Base-by-base conservation (phyloP, 495 filamentous ascomycete species). In the Aspergillus nidulans region DNA sequence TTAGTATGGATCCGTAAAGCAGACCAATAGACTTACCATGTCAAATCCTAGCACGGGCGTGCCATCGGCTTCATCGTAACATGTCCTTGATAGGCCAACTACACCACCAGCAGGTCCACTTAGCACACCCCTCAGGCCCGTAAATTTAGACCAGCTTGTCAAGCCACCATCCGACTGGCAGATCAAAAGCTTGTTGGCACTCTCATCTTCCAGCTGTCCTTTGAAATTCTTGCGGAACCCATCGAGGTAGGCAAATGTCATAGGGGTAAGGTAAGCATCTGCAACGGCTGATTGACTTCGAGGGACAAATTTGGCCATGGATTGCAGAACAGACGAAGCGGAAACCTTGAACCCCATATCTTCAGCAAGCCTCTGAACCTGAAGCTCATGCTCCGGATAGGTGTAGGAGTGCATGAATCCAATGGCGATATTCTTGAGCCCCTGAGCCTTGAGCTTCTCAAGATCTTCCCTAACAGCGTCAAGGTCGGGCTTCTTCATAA, bases 11-110 rank as follows among this genome's bases (percentile, higher is more conserved):
- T 4, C 16, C 20, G 39, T 32, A 36, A 2, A 36, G 18, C 23
- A 28, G 32, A 24, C n/a, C 6, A 2, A 20, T 15, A 24, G n/a
- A 34, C 45, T 24, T 49, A 56, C 83, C 91, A 96, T 96, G 64
- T 95, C 91, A 61, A 96, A 95, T 1, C 91, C 91, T 62, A 96
- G 92, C 12, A 95, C 86, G 4, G 91, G 91, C 10, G 81, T 89
- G 58, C 84, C 86, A 0, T 88, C 91, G 49, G 86, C 75, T 6
- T 85, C 77, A 64, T 95, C 91, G 63, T 89, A 95, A 6, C 84
- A 89, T 1, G 91, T 96, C 36, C 90, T 78, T n/a, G 91, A 90
- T 65, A 94, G 92, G 4, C 91, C 91, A 2, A 96, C 90, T 6
- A 89, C 86, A 20, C 87, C 80, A 32, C 77, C 80, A 42, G 79